Evolutionary conservation across 2,329 filamentous ascomycete genomes (phyloP), one percentile per base, ranked within the genome.

Genomic region (Sporothrix inflata): DNA sequence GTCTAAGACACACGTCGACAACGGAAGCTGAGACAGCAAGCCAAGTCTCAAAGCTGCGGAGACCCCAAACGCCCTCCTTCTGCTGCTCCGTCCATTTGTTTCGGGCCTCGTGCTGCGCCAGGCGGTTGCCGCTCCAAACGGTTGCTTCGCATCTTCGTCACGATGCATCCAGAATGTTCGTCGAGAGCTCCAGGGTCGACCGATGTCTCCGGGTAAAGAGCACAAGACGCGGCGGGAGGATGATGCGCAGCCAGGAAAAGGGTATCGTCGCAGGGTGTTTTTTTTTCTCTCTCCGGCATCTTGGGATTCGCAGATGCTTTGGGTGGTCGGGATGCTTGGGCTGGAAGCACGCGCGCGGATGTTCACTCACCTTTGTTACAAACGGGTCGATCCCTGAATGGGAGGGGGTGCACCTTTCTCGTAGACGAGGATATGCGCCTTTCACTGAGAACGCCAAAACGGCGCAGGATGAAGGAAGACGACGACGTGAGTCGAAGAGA

Each of bases 21-120:
- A 72, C 47, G 42, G 63, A 53, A 72, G 71, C 71, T 72, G 65
- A 65, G 65, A 65, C 53, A 61, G 30, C 12, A 34, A 60, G 61
- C 55, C n/a, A 65, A 66, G 63, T 66, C 42, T 30, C 24, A 65
- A 40, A 45, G 38, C 49, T 71, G 70, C 61, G 49, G 24, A 71
- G 70, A 30, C 6, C 21, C 42, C 38, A 34, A 57, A 60, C 49
- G 47, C 49, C 57, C 19, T 71, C 27, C 42, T 34, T 16, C n/a
- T 5, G n/a, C 6, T 21, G 19, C 55, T 60, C 16, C 30, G n/a
- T 24, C 30, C 34, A 19, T 40, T 53, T 55, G 34, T 27, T 63
- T 27, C 38, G 21, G 11, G 16, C 38, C 19, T 63, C 42, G 8
- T 61, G 68, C 42, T 30, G 30, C 42, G n/a, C 57, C 16, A 4